Percentiles rank a stretch among this genome's conserved stretches.
Evolutionary conservation across 2,329 filamentous ascomycete genomes (phyloP).

Genomic region (Cercospora janseana): DNA sequence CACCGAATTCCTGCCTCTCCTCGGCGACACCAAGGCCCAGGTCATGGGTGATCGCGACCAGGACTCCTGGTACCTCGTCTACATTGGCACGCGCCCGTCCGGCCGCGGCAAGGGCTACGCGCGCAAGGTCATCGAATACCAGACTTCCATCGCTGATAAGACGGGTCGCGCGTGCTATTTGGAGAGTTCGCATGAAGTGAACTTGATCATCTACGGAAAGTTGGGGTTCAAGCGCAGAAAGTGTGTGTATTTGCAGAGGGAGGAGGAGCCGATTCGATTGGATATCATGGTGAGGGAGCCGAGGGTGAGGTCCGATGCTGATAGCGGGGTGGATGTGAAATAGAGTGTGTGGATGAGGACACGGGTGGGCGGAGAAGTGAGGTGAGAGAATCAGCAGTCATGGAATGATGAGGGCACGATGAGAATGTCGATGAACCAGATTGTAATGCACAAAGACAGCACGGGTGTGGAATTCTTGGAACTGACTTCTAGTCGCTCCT

Average conservation of each 20-base stretch:
- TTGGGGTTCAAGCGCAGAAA: constrained; percentile 68
- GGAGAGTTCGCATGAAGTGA: constrained; percentile 69
- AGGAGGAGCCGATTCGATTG: constrained; percentile 59
- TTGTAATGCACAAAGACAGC: neutral
- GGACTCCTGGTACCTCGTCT: constrained; percentile 78
- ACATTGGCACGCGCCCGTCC: constrained; percentile 71
- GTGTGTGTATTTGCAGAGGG: constrained; percentile 62
- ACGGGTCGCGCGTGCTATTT: constrained; percentile 71
- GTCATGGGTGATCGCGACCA: constrained; percentile 66
- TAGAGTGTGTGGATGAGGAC: neutral
- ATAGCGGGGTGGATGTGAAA: constrained; percentile 25
- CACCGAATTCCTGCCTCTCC: constrained; percentile 70
- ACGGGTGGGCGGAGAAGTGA: neutral
- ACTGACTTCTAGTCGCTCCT: constrained; percentile 17
- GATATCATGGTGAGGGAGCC: constrained; percentile 83
- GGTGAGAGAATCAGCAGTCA: neutral
- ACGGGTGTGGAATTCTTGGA: constrained; percentile 19
- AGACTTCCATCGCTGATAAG: constrained; percentile 65
- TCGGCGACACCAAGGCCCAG: constrained; percentile 68
- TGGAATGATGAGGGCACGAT: neutral
- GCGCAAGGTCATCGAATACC: constrained; percentile 66
- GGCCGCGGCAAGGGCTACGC: constrained; percentile 72
- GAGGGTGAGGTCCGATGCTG: constrained; percentile 21
- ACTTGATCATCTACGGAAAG: constrained; percentile 70
- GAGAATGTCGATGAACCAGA: no score